Percentiles rank a stretch among this genome's conserved stretches.
Conservation (phyloP, 495 filamentous ascomycete genomes). For the Penicillium steckii region DNA sequence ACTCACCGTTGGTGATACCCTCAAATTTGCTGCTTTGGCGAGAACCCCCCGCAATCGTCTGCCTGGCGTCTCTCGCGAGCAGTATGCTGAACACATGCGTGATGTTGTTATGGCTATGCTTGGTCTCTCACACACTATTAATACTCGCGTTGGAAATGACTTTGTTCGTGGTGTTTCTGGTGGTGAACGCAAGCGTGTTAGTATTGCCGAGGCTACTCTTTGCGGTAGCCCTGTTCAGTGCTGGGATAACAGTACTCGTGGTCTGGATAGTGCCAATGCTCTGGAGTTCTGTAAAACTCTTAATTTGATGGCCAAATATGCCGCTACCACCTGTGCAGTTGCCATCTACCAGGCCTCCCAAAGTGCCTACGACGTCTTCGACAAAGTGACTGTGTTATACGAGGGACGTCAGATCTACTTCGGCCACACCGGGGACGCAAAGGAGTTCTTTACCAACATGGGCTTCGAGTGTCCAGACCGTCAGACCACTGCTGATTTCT, state of each 20-base stretch:
- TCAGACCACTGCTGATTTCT: slow-evolving; percentile 71
- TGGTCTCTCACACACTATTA: slow-evolving; percentile 58
- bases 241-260: slow-evolving; percentile 89
- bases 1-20: slow-evolving; percentile 63
- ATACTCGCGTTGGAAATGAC: slow-evolving; percentile 66
- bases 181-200: slow-evolving; percentile 76
- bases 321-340: slow-evolving; percentile 74
- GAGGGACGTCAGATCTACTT: slow-evolving; percentile 69
- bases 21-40: slow-evolving; percentile 60
- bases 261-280: slow-evolving; percentile 81
- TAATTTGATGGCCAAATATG: slow-evolving; percentile 72
- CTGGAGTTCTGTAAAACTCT: slow-evolving; percentile 72
- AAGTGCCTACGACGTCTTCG: slow-evolving; percentile 71
- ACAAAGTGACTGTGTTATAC: slow-evolving; percentile 63
- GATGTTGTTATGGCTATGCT: slow-evolving; percentile 65
- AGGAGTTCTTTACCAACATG: slow-evolving; percentile 63
- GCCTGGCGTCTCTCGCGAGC: slow-evolving; percentile 45
- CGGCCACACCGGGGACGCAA: slow-evolving; percentile 58
- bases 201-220: slow-evolving; percentile 59
- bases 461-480: slow-evolving; percentile 63
- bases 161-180: slow-evolving; percentile 83
- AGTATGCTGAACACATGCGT: slow-evolving; percentile 50
- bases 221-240: slow-evolving; percentile 72
- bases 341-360: slow-evolving; percentile 85
- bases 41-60: slow-evolving; percentile 49